phyloP scores from a whole-genome alignment of 768 basidiomycete species.

The Leccinum barrowsii region DNA sequence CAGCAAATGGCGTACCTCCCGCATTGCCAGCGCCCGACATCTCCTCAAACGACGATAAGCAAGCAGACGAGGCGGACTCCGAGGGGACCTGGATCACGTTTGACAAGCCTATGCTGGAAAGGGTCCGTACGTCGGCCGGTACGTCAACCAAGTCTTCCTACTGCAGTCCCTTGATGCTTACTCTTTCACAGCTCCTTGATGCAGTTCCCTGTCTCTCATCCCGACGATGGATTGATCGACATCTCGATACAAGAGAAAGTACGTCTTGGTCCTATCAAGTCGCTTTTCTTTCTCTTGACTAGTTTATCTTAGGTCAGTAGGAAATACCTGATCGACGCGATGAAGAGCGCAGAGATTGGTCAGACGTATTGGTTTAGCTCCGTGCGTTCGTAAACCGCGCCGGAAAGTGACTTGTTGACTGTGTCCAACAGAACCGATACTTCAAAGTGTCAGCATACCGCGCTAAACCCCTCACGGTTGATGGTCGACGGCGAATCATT shows the following conservation, averaged over 20 bases:
- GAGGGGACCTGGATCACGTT: constrained; percentile 68
- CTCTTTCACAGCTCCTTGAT: constrained; percentile 56
- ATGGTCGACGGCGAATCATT: constrained; percentile 78
- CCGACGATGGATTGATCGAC: constrained; percentile 78
- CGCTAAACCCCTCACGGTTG: constrained; percentile 56
- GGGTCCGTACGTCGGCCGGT: constrained; percentile 73
- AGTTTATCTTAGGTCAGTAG: constrained; percentile 32
- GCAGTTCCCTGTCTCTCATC: constrained; percentile 80
- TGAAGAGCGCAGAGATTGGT: constrained; percentile 64
- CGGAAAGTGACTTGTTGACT: constrained; percentile 7
- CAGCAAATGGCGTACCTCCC: constrained; percentile 11
- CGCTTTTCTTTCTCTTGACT: neutral
- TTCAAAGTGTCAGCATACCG: constrained; percentile 73
- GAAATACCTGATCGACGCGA: constrained; percentile 45
- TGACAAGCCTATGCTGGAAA: constrained; percentile 74
- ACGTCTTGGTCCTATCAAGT: constrained; percentile 15
- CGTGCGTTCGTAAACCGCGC: constrained; percentile 35
- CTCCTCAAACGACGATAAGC: constrained; percentile 9
- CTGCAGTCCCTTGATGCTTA: neutral
- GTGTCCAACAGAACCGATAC: constrained; percentile 53
- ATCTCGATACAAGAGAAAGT: constrained; percentile 64
- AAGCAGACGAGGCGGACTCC: constrained; percentile 26
- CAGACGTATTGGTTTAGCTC: constrained; percentile 56
- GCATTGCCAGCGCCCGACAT: constrained; percentile 12
- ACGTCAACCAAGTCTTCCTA: constrained; percentile 7